These are phyloP conservation scores for Astrephomene gubernaculifera DNA, from an alignment of 139 green algal genomes.

Conservation along the genomic window DNA sequence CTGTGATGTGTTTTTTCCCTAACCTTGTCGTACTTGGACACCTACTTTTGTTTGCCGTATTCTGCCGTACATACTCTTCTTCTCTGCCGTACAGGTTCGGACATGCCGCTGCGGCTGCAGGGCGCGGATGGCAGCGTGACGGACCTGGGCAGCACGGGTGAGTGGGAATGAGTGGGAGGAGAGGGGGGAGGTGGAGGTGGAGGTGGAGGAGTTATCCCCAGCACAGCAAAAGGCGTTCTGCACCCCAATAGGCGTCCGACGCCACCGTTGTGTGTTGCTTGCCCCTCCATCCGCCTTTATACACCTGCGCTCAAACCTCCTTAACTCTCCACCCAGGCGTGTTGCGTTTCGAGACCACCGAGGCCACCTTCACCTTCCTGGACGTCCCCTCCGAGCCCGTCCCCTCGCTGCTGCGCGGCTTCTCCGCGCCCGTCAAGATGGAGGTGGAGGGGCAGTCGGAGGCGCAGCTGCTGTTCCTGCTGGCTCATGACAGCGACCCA, in stretches of 20 bases:
- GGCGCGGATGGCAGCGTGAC: slow-evolving; percentile 5
- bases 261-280: too few relatives aligned
- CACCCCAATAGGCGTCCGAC: too few relatives aligned
- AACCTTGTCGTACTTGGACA: too few relatives aligned
- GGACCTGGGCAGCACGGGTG: slow-evolving; percentile 35
- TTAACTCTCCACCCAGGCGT: slow-evolving; percentile 55
- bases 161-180: not conserved
- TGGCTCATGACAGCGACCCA: slow-evolving; percentile 91
- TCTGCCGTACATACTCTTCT: not conserved
- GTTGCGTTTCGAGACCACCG: slow-evolving; percentile 71
- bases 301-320: too few relatives aligned
- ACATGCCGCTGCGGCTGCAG: slow-evolving; percentile 83
- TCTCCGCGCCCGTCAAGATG: slow-evolving; percentile 94
- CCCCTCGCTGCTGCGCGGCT: slow-evolving; percentile 92
- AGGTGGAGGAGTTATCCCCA: too few relatives aligned
- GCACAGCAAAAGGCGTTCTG: too few relatives aligned
- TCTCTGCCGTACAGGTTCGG: slow-evolving; percentile 54
- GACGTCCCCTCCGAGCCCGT: slow-evolving; percentile 58
- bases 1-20: not conserved
- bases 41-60: not conserved
- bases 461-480: slow-evolving; percentile 91
- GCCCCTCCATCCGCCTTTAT: too few relatives aligned
- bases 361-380: slow-evolving; percentile 71
- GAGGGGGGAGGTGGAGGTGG: not conserved
- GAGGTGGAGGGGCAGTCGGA: slow-evolving; percentile 84